A percentile compares a stretch with the other conserved stretches of the same genome.
These are phyloP conservation scores for Pelargonium nanum DNA, from an alignment of 345 rosid genomes.

Conservation along the genomic window DNA sequence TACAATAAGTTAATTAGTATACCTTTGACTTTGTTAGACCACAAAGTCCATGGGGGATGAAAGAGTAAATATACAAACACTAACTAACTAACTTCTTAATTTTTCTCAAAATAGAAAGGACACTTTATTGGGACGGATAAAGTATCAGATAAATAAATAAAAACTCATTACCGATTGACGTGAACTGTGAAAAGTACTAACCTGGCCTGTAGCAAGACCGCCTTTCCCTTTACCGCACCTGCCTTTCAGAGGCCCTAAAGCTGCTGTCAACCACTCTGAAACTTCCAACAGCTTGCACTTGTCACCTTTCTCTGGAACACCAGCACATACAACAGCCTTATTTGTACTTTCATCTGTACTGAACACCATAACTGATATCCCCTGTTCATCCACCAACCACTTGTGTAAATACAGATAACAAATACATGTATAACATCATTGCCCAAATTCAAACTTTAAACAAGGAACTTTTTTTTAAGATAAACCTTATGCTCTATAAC, in stretches of 20 bases:
- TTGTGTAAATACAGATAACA: neutral
- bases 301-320: slow-evolving; percentile 60
- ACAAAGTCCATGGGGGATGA: no score
- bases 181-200: slow-evolving; percentile 12
- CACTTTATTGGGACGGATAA: no score
- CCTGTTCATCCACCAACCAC: slow-evolving; percentile 34
- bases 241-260: slow-evolving; percentile 76
- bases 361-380: slow-evolving; percentile 74
- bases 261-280: slow-evolving; percentile 76
- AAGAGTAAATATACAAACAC: no score
- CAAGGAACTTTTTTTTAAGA: neutral
- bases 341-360: slow-evolving; percentile 73
- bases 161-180: neutral
- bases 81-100: no score
- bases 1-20: no score
- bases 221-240: slow-evolving; percentile 83
- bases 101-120: no score
- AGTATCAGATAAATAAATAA: no score
- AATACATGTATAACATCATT: no score
- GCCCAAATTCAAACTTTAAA: no score
- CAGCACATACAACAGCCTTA: slow-evolving; percentile 87
- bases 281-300: slow-evolving; percentile 56
- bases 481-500: slow-evolving; percentile 60
- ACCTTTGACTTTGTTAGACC: no score
- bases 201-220: slow-evolving; percentile 96